Conservation (phyloP, 1,284 basidiomycete genomes). For the Peniophora sp. region DNA sequence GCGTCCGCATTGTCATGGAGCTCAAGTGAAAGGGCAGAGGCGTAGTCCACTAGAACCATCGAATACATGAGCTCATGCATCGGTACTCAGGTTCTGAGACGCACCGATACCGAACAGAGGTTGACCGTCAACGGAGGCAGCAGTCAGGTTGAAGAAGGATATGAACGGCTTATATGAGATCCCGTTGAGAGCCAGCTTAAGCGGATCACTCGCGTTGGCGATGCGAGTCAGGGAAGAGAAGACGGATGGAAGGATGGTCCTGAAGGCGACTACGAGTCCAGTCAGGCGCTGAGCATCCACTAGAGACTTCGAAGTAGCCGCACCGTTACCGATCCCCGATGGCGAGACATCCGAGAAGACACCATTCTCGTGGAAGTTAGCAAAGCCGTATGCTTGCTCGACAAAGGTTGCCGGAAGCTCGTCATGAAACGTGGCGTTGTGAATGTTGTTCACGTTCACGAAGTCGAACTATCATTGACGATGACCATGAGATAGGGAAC, state of each 20-base stretch:
- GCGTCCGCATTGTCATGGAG: conserved; percentile 16
- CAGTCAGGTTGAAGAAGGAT: conserved; percentile 39
- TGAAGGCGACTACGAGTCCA: conserved; percentile 27
- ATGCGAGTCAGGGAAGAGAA: conserved; percentile 33
- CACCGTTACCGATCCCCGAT: conserved; percentile 36
- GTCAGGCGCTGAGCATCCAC: not conserved
- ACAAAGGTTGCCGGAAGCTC: conserved; percentile 24
- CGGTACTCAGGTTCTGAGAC: not conserved
- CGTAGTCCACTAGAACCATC: conserved; percentile 35
- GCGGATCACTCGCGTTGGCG: conserved; percentile 26
- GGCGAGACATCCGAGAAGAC: conserved; percentile 33
- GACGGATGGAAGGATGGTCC: conserved; percentile 36
- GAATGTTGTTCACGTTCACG: conserved; percentile 43
- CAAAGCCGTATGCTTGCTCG: conserved; percentile 32
- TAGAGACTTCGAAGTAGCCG: conserved; percentile 7
- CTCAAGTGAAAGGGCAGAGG: conserved; percentile 37
- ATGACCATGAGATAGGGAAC: not conserved
- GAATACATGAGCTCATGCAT: not conserved
- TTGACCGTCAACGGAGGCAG: conserved; percentile 20
- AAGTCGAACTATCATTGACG: conserved; percentile 37
- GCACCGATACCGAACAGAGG: conserved; percentile 26
- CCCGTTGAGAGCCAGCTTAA: conserved; percentile 35
- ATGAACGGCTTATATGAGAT: conserved; percentile 49
- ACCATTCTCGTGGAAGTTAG: conserved; percentile 41
- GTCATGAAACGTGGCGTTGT: conserved; percentile 34